Conservation (phyloP, 2,329 filamentous ascomycete genomes). For the Colletotrichum cuscutae region DNA sequence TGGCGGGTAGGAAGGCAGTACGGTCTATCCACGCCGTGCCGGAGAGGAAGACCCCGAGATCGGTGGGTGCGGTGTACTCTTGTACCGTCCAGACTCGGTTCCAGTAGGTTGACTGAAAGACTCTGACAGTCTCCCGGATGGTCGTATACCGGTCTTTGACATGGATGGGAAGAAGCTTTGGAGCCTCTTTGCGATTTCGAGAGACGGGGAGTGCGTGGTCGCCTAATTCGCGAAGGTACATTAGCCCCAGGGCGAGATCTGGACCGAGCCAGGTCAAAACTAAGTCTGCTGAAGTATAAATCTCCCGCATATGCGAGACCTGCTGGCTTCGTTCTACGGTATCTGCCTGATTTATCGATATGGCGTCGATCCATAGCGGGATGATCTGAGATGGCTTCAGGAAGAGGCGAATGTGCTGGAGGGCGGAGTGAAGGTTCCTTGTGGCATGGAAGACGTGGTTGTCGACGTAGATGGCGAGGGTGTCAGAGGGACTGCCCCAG, state of each 20-base stretch:
- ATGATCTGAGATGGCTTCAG: slow-evolving; percentile 9
- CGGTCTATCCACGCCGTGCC: not conserved
- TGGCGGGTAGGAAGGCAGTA: not conserved
- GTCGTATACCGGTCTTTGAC: not conserved
- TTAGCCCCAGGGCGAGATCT: not conserved
- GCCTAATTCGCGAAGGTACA: not conserved
- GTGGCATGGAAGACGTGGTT: slow-evolving; percentile 9
- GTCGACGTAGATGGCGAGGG: slow-evolving; percentile 11
- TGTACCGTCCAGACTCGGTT: not conserved
- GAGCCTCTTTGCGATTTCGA: not conserved
- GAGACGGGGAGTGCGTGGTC: not conserved
- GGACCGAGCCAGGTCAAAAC: slow-evolving; percentile 37
- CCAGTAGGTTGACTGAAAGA: not conserved
- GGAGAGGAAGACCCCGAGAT: not conserved
- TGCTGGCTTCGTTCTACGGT: slow-evolving; percentile 36
- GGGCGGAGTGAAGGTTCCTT: not conserved
- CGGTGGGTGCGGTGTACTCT: not conserved
- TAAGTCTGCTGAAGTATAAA: slow-evolving; percentile 31
- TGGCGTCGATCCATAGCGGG: slow-evolving; percentile 36
- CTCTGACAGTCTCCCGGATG: not conserved
- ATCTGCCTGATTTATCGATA: slow-evolving; percentile 38
- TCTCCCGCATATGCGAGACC: slow-evolving; percentile 33
- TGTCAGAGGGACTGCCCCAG: slow-evolving; percentile 31
- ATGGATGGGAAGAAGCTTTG: not conserved
- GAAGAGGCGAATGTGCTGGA: slow-evolving; percentile 26